Evolutionary conservation across 2,329 filamentous ascomycete species (phyloP).

Genomic region (Dryadomyces quercivorus): DNA sequence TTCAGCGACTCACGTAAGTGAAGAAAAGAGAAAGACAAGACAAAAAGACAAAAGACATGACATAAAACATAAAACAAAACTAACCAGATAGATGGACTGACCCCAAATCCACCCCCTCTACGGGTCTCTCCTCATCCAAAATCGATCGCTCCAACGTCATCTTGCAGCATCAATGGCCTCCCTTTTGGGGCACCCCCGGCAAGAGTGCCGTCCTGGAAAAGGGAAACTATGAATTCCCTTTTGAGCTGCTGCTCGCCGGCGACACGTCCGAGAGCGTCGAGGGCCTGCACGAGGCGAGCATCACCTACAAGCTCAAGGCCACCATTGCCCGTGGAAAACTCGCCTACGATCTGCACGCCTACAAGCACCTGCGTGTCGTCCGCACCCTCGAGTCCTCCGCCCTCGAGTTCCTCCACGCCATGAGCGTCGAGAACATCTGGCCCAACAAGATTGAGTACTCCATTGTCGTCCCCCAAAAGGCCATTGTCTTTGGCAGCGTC

Average conservation of each 20-base stretch:
- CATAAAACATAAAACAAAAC: neutral
- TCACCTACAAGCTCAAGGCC: slow-evolving; percentile 85
- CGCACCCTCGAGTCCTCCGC: slow-evolving; percentile 65
- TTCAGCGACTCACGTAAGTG: slow-evolving; percentile 55
- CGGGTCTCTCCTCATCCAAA: slow-evolving; percentile 45
- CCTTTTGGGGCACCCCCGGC: slow-evolving; percentile 48
- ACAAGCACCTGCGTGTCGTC: slow-evolving; percentile 67
- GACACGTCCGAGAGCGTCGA: slow-evolving; percentile 77
- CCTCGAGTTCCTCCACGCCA: slow-evolving; percentile 69
- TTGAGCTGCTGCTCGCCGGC: slow-evolving; percentile 62
- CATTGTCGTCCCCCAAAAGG: slow-evolving; percentile 85
- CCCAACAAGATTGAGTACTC: slow-evolving; percentile 96
- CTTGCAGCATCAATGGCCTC: slow-evolving; percentile 56
- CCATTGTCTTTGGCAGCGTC: slow-evolving; percentile 82
- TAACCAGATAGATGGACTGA: slow-evolving; percentile 33
- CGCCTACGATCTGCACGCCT: slow-evolving; percentile 71
- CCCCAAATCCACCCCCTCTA: slow-evolving; percentile 35
- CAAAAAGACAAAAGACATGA: neutral
- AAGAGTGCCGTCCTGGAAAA: slow-evolving; percentile 49
- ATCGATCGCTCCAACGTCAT: slow-evolving; percentile 48
- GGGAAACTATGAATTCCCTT: slow-evolving; percentile 77
- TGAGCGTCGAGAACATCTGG: slow-evolving; percentile 97
- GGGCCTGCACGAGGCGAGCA: slow-evolving; percentile 72
- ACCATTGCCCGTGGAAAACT: slow-evolving; percentile 80
- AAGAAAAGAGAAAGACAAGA: neutral